Evolutionary conservation across 345 rosid genomes (phyloP).

Genomic region (Acer yangbiense): DNA sequence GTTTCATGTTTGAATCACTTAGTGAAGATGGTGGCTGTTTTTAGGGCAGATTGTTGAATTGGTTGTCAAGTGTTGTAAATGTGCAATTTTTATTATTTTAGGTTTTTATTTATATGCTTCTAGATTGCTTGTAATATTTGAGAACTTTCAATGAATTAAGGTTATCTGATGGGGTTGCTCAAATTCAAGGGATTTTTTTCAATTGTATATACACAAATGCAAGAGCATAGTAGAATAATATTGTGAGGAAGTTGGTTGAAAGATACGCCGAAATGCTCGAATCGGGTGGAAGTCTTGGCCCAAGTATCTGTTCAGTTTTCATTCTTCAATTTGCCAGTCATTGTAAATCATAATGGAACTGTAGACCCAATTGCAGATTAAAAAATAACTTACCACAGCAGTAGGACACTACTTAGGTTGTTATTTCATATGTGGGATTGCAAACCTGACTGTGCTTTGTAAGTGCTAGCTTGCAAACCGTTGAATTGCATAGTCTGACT

Average conservation of each 20-base stretch:
- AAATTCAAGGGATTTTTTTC: not conserved
- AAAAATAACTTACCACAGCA: no score
- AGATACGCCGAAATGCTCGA: not conserved
- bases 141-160: not conserved
- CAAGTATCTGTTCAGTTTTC: not conserved
- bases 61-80: not conserved
- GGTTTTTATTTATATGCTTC: not conserved
- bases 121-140: not conserved
- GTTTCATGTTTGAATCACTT: not conserved
- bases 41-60: not conserved
- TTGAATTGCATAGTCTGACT: conserved; percentile 16
- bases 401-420: no score
- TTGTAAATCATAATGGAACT: not conserved
- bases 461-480: not conserved
- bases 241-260: no score
- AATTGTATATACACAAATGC: not conserved
- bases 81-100: no score
- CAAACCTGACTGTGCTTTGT: not conserved
- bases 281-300: not conserved
- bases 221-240: not conserved
- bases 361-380: no score
- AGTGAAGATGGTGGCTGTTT: not conserved
- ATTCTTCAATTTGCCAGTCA: not conserved
- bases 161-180: conserved; percentile 1
- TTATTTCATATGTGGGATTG: not conserved